Percentiles rank a stretch among this genome's conserved stretches.
Conservation (phyloP, 1,284 basidiomycete genomes). For the Moesziomyces globuligerus region DNA sequence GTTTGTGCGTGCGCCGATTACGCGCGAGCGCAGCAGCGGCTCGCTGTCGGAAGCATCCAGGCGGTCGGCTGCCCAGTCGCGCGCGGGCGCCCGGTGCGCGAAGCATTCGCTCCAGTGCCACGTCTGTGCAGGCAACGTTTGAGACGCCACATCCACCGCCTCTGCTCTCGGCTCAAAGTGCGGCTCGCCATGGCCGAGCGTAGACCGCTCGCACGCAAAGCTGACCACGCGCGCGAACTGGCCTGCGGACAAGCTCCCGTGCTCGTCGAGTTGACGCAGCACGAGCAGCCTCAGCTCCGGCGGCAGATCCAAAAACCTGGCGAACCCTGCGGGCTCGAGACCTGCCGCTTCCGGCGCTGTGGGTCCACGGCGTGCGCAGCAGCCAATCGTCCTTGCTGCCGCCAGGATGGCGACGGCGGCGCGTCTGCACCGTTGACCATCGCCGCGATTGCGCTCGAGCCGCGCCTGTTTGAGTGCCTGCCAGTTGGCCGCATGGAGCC, state of each 20-base stretch:
- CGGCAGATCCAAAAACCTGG: constrained; percentile 26
- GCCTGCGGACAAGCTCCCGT: constrained; percentile 1
- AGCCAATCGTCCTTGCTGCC: constrained; percentile 25
- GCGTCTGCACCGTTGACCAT: neutral
- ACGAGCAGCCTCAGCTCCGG: constrained; percentile 33
- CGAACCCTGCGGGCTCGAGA: too few species aligned
- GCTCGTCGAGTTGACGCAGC: constrained; percentile 22
- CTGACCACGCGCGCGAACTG: constrained; percentile 38
- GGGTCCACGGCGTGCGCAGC: neutral
- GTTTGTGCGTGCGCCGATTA: neutral
- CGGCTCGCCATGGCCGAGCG: constrained; percentile 28
- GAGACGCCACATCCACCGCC: neutral
- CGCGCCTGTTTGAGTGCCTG: neutral
- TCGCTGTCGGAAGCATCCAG: constrained; percentile 6
- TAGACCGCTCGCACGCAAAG: constrained; percentile 37
- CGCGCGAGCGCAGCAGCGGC: neutral
- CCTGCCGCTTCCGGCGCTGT: too few species aligned
- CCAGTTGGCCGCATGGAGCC: constrained; percentile 4
- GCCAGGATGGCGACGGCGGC: constrained; percentile 12
- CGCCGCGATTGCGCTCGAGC: neutral
- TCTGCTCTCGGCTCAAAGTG: constrained; percentile 19
- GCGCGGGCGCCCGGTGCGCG: constrained; percentile 13
- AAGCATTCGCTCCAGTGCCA: constrained; percentile 43
- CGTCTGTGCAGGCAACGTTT: constrained; percentile 13
- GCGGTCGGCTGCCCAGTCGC: constrained; percentile 27